phyloP scores from a whole-genome alignment of 441 rosid genomes.

The Brassica balearica region DNA sequence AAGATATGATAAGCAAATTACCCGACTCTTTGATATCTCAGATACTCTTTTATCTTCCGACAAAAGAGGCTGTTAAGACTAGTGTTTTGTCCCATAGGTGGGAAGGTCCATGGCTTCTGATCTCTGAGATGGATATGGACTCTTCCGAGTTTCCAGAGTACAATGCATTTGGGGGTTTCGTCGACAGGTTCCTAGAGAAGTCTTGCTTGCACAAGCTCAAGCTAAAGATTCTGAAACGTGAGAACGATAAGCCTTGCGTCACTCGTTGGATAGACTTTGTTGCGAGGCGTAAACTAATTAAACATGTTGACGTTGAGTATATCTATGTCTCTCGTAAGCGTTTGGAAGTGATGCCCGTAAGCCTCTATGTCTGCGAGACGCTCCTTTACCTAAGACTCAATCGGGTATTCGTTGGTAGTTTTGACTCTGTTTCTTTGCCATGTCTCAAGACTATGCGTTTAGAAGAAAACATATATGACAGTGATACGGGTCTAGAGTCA shows the following conservation, averaged over 20 bases:
- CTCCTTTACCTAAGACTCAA: no score
- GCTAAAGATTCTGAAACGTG: neutral
- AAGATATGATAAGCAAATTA: neutral
- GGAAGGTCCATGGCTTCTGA: neutral
- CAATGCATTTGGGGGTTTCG: constrained; percentile 3
- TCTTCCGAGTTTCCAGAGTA: neutral
- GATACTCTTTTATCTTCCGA: constrained; percentile 18
- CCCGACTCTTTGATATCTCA: constrained; percentile 4
- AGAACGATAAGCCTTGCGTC: neutral
- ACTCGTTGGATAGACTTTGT: constrained; percentile 7
- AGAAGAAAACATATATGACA: no score
- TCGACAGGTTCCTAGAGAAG: neutral
- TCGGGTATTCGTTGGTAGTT: neutral
- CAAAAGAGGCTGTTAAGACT: constrained; percentile 16
- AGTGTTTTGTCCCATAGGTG: constrained; percentile 5
- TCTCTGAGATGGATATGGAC: neutral
- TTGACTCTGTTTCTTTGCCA: no score
- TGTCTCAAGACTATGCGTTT: no score
- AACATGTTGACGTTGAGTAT: neutral
- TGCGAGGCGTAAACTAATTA: neutral
- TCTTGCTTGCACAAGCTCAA: constrained; percentile 11
- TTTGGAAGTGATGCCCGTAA: no score
- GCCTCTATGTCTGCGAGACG: no score
- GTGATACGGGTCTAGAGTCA: no score
- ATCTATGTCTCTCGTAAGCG: neutral